These are phyloP conservation scores for Fusarium sp. DNA, from an alignment of 2,329 filamentous ascomycete species.

Conservation along the genomic window DNA sequence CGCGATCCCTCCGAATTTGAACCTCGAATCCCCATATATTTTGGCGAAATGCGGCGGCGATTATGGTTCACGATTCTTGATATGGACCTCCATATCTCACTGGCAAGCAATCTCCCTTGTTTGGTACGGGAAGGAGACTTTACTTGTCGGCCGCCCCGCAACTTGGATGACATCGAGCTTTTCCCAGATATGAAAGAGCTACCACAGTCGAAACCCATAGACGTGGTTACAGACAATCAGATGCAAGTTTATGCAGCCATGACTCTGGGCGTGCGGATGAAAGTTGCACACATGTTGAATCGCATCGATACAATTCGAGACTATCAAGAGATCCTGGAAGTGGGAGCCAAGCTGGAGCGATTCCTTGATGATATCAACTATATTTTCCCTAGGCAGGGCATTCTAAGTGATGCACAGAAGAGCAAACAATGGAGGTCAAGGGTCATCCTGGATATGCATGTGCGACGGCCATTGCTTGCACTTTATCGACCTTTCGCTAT, in stretches of 20 bases:
- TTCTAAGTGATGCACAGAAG: conserved; percentile 54
- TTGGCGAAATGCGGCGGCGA: conserved; percentile 62
- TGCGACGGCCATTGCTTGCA: conserved; percentile 60
- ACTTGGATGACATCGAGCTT: conserved; percentile 62
- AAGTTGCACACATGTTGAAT: conserved; percentile 60
- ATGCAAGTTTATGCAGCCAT: conserved; percentile 64
- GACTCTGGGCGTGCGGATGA: conserved; percentile 60
- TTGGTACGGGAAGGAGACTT: conserved; percentile 63
- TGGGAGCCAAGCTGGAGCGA: conserved; percentile 62
- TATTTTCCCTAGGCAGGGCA: conserved; percentile 58
- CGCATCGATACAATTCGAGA: conserved; percentile 62
- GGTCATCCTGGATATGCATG: conserved; percentile 63
- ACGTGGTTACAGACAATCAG: conserved; percentile 62
- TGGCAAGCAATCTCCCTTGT: conserved; percentile 61
- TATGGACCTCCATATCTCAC: conserved; percentile 64
- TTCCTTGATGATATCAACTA: conserved; percentile 65
- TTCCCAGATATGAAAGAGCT: conserved; percentile 58
- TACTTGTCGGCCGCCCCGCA: conserved; percentile 61
- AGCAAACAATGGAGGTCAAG: conserved; percentile 62
- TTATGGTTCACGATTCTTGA: conserved; percentile 67
- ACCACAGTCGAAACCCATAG: conserved; percentile 59
- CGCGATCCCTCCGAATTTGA: conserved; percentile 65
- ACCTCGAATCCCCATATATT: conserved; percentile 58
- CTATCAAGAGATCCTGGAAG: conserved; percentile 62
- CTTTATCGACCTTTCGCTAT: conserved; percentile 65